These are phyloP conservation scores for Neoascochyta sp. DNA, from an alignment of 2,329 filamentous ascomycete genomes.

Conservation along the genomic window DNA sequence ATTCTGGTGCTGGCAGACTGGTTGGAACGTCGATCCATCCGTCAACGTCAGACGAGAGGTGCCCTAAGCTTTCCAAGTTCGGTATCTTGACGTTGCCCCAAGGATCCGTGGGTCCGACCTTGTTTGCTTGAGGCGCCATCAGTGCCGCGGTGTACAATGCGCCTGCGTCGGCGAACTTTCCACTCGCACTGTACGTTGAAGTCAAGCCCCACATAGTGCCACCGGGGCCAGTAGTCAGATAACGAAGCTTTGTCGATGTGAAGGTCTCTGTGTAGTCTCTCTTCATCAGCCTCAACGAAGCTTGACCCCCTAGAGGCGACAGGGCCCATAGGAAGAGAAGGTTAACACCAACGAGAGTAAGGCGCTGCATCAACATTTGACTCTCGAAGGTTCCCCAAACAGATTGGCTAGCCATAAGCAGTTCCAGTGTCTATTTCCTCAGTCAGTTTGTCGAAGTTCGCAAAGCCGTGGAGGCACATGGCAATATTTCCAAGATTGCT, in stretches of 20 bases:
- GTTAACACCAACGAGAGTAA: constrained; percentile 31
- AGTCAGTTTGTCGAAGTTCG: constrained; percentile 11
- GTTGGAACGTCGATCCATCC: constrained; percentile 22
- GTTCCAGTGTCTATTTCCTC: constrained; percentile 35
- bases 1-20: constrained; percentile 12
- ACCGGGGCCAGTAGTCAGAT: constrained; percentile 28
- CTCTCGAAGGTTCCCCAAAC: constrained; percentile 38
- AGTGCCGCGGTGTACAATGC: constrained; percentile 28
- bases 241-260: constrained; percentile 16
- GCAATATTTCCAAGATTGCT: background rate
- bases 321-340: constrained; percentile 36
- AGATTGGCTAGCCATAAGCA: constrained; percentile 37
- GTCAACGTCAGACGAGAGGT: constrained; percentile 4
- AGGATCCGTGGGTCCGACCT: constrained; percentile 22
- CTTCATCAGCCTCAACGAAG: constrained; percentile 31
- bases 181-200: constrained; percentile 13
- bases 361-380: constrained; percentile 26
- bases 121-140: constrained; percentile 17
- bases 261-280: constrained; percentile 4
- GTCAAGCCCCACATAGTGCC: constrained; percentile 11
- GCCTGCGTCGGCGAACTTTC: constrained; percentile 15
- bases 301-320: constrained; percentile 39
- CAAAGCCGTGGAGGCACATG: background rate
- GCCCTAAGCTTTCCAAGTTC: constrained; percentile 11
- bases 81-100: constrained; percentile 40